Evolutionary conservation across 179 eudicot genomes (phyloP), one percentile per base, ranked within the genome.

Genomic region (Camellia oleifera): DNA sequence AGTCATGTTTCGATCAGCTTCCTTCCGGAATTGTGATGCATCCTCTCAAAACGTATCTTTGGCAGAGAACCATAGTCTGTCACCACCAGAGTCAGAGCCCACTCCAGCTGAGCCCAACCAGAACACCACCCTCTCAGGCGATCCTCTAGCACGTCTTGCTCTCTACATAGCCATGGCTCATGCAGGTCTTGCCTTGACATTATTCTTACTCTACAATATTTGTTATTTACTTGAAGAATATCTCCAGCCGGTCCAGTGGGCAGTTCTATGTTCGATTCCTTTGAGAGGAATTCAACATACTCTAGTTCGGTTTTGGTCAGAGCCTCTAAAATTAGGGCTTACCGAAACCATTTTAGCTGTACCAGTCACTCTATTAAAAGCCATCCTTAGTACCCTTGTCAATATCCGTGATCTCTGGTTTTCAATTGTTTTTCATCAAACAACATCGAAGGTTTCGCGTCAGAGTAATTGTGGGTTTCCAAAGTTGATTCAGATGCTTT

Each of bases 141-240:
- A 91, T 61, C 87, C 92, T 15, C 95, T 90, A 77, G 95, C 88
- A 54, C 85, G 89, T 20, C 81, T 93, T 0, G 90, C 97, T 50
- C 77, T 91, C 57, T 94, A 91, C 86, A 93, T 93, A 77, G 90
- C 95, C 72, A 91, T 94, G 98, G 97, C 98, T 32, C 97, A 94
- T 68, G 97, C 86, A 0, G 93, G 93, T 46, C 90, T 94, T 48
- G 88, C 89, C 5, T 88, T 94, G 82, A 65, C 91, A 10, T 77
- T 91, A 46, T 81, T 93, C 52, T 78, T 88, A 72, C 79, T 91
- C 2, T 94, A 85, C 69, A 91, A 89, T 44, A 87, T 94, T 5
- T 87, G 86, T 61, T 88, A 90, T 5, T 82, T 91, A 26, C 89
- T 94, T 0, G 92, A 93, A 78, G 92, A 89, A 23, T 94, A 91